Evolutionary conservation across 2,329 filamentous ascomycete genomes (phyloP).

Genomic region (Hortaea werneckii): DNA sequence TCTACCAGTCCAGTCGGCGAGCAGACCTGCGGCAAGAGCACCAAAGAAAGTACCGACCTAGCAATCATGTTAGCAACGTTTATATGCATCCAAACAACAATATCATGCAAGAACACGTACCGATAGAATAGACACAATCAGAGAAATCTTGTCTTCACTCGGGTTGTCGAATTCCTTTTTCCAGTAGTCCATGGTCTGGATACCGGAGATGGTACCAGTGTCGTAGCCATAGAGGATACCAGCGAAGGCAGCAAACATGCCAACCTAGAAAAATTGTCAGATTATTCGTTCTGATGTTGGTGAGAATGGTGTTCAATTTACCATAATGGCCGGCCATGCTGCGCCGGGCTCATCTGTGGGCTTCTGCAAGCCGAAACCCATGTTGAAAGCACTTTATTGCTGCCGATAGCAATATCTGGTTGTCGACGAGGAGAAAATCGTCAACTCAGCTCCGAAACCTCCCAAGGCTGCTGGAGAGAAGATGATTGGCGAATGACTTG

Average conservation of each 20-base stretch:
- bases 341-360: constrained; percentile 34
- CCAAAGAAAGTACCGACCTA: constrained; percentile 70
- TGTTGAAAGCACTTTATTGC: constrained; percentile 10
- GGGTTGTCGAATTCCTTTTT: constrained; percentile 23
- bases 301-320: no score
- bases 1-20: constrained; percentile 60
- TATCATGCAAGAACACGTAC: no score
- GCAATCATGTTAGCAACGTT: no score
- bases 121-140: constrained; percentile 65
- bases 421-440: no score
- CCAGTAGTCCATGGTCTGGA: constrained; percentile 33
- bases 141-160: constrained; percentile 31
- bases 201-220: constrained; percentile 31
- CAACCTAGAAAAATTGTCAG: no score
- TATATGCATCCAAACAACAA: no score
- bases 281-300: no score
- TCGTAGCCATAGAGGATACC: constrained; percentile 29
- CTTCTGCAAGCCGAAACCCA: constrained; percentile 34
- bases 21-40: constrained; percentile 58
- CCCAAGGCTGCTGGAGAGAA: no score
- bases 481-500: not conserved
- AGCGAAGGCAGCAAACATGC: constrained; percentile 35
- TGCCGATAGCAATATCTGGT: not conserved
- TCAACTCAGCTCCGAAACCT: no score
- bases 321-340: constrained; percentile 33